Evolutionary conservation across 2,329 filamentous ascomycete genomes (phyloP), one percentile per base, ranked within the genome.

Genomic region (Pseudogymnoascus sp.): DNA sequence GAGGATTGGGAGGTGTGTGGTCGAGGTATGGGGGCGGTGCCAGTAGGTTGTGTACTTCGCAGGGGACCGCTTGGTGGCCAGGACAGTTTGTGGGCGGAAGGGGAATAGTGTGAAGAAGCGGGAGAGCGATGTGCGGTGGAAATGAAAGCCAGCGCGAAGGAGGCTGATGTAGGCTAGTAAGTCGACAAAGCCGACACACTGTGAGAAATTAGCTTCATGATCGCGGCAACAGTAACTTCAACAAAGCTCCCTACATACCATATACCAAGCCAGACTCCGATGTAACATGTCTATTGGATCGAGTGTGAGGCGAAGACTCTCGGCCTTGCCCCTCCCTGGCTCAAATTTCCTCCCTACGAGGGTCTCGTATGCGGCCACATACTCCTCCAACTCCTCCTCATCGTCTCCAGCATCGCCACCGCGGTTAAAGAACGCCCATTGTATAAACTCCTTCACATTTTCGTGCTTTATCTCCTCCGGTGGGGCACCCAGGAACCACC

Each of bases 1-100:
- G 5, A 88, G 72, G 12, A 88, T 70, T 0, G 84, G 84, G 2
- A 83, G 75, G 42, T 78, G 77, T 0, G 77, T 81, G 62, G 78
- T 80, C 2, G 84, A 85, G 0, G 79, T 85, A 66, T 88, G 85
- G 8, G 80, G 80, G 25, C 80, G 79, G 66, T 84, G 76, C 83
- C 84, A 87, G 73, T 87, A 87, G 38, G 79, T 79, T 2, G 84
- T 71, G 12, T 76, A 72, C 45, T 77, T 74, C 0, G 77, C 78
- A 6, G 79, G 76, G 2, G 82, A 84, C 3, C 67, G 67, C 9
- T 77, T 71, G n/a, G 71, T 72, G 0, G 78, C 75, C 39, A 82
- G 68, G 19, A 84, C 67, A 35, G 75, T 77, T 41, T 80, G 73
- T 5, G 78, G 77, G n/a, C 84, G 78, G 22, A 80, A 76, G 4